Percentiles rank a stretch among this genome's conserved stretches.
These are phyloP conservation scores for Lojkania enalia DNA, from an alignment of 2,329 filamentous ascomycete genomes.

Conservation along the genomic window DNA sequence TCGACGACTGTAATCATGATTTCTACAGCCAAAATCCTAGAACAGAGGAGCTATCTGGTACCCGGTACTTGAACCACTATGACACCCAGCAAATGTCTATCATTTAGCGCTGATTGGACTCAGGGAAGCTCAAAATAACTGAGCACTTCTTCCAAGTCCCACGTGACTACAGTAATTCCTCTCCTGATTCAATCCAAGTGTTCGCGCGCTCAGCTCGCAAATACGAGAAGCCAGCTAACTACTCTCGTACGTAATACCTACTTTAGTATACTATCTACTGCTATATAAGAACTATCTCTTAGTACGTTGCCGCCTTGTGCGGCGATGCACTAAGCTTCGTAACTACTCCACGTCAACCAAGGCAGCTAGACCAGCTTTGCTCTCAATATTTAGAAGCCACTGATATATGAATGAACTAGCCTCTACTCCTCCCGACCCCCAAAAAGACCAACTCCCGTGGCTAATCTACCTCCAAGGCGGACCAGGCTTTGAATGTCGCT, in stretches of 20 bases:
- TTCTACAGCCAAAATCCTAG: conserved; percentile 51
- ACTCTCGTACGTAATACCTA: no score
- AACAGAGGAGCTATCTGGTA: conserved; percentile 50
- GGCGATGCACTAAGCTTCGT: no score
- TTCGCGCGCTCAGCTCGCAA: conserved; percentile 77
- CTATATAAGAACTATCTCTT: conserved; percentile 37
- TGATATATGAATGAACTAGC: no score
- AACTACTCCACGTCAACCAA: no score
- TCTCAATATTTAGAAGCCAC: no score
- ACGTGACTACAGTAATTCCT: conserved; percentile 70
- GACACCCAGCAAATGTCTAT: not conserved
- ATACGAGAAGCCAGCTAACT: conserved; percentile 63
- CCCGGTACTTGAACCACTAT: conserved; percentile 44
- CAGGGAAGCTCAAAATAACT: conserved; percentile 74
- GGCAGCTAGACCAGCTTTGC: no score
- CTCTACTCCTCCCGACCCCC: conserved; percentile 43
- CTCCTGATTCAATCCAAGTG: conserved; percentile 66
- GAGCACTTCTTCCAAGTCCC: conserved; percentile 89
- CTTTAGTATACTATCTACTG: no score
- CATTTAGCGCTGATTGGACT: conserved; percentile 9
- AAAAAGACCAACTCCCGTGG: conserved; percentile 59
- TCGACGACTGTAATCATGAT: conserved; percentile 36
- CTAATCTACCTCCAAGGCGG: conserved; percentile 81
- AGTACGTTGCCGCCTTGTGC: no score
- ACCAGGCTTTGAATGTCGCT: conserved; percentile 74